Percentiles rank a stretch among this genome's conserved stretches.
phyloP scores from a whole-genome alignment of 2,329 filamentous ascomycete species.

The Lachnellula suecica region DNA sequence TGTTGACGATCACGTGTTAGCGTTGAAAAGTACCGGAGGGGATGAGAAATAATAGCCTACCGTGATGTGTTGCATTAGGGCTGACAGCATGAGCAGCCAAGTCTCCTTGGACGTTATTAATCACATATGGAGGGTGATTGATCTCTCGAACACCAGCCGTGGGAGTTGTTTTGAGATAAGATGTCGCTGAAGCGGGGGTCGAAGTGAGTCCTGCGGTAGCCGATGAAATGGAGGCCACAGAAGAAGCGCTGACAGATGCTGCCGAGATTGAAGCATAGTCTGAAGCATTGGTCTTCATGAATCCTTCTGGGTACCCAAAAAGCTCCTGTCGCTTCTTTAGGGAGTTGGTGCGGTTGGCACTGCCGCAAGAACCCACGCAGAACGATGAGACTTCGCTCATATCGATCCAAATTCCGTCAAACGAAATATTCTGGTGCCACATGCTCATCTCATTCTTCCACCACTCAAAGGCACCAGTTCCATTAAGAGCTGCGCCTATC shows the following conservation, averaged over 20 bases:
- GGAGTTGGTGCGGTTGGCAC: no score
- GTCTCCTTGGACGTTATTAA: constrained; percentile 73
- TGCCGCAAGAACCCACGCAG: no score
- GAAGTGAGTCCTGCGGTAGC: constrained; percentile 30
- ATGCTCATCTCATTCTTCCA: no score
- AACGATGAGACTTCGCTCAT: no score
- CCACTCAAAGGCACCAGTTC: no score
- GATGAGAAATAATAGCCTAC: background rate
- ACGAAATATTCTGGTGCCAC: no score
- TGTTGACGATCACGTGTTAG: background rate
- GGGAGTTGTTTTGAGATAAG: constrained; percentile 58
- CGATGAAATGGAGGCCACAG: constrained; percentile 21
- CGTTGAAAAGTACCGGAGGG: background rate
- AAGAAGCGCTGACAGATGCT: constrained; percentile 43
- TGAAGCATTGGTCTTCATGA: background rate
- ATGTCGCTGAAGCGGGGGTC: constrained; percentile 32
- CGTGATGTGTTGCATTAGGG: constrained; percentile 72
- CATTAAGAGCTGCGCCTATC: no score
- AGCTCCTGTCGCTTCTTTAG: no score
- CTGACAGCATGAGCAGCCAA: constrained; percentile 71
- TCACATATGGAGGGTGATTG: constrained; percentile 73
- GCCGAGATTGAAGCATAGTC: constrained; percentile 36
- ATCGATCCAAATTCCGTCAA: no score
- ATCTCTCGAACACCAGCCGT: constrained; percentile 65
- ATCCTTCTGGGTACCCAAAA: no score